Base-by-base conservation (phyloP, 163 green algal species). In the Scenedesmus sp. region DNA sequence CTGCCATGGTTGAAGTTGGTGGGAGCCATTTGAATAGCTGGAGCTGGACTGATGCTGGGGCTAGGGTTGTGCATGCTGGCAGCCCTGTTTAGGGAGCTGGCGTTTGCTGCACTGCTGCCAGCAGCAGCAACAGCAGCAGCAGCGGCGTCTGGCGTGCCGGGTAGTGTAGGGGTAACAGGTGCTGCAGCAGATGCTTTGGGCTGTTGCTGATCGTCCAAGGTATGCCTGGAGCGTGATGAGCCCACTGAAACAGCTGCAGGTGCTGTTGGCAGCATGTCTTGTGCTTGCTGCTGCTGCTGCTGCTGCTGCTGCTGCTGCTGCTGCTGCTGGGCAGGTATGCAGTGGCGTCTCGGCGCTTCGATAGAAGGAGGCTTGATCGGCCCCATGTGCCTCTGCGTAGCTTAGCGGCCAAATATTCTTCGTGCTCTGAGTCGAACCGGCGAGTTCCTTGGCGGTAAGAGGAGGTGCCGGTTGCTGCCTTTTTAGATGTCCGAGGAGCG, bases 191-290 rank as follows among this genome's bases (percentile, higher is more conserved):
- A 23, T 2, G 70, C 70, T 15, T 5, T 79, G 5, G 70, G 70
- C 70, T 52, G 70, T 8, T 52, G 70, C 2, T 52, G 4, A 1
- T 1, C 12, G 34, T 60, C 13, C 77, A 57, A 56, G 34, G 34
- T 4, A 34, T 26, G 34, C 7, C 13, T 60, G 34, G 34, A 59
- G 77, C 77, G 23, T 20, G 77, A 4, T 84, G 77, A 60, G 77
- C 46, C 2, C 9, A 26, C 10, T 26, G 77, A 8, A 26, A 26
- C 77, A 84, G 34, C 34, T 57, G 77, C 59, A 34, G 34, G 34
- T 84, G 77, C 46, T 84, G 46, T 52, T 79, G 70, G 23, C 70
- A 79, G 70, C 70, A 79, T 79, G 34, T 84, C 13, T 8, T 84
- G 34, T 26, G 77, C 46, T 56, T 84, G 34, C 77, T 84, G 77